Evolutionary conservation across 768 basidiomycete genomes (phyloP), one percentile per base, ranked within the genome.

Genomic region (Termitomyces sp.): DNA sequence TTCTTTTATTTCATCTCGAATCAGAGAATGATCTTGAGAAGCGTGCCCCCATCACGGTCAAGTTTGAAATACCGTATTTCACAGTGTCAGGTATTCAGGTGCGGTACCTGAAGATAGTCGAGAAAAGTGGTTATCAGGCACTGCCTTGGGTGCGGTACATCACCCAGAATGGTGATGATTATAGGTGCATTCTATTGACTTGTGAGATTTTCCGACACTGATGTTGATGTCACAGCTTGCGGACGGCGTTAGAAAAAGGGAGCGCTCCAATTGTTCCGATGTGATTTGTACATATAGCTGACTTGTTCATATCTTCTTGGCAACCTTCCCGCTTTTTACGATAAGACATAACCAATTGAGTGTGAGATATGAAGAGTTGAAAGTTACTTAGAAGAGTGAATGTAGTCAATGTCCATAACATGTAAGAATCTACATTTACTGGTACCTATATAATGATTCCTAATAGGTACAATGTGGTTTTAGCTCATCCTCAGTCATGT

Each of bases 11-110:
- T 56, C 36, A 48, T 24, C 18, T 56, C 13, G 40, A 7, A 24
- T 32, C 63, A 82, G 83, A 85, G 66, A 85, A 86, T 74, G 93
- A 95, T 45, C 75, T 82, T 40, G 94, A 95, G 61, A 92, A 93
- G 67, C 88, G 93, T 22, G 87, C 94, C 10, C 97, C 97, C 1
- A 97, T 98, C 61, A 92, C 92, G 0, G 96, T 98, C 70, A 94
- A 93, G 73, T 99, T 94, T 62, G 96, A 98, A 75, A 98, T 99
- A 43, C 96, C 97, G 0, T 98, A 98, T 74, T 98, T 98, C 70
- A 98, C 96, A 0, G 94, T 97, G 5, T 95, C 94, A 0, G 95
- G 95, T 4, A 94, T 98, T 58, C 96, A 98, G 73, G 97, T 99
- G 14, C 85, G 97, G 53, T 98, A 98, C 72, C 81, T 99, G 61